These are phyloP conservation scores for Vigna trinervia DNA, from an alignment of 306 rosid genomes.

Conservation along the genomic window DNA sequence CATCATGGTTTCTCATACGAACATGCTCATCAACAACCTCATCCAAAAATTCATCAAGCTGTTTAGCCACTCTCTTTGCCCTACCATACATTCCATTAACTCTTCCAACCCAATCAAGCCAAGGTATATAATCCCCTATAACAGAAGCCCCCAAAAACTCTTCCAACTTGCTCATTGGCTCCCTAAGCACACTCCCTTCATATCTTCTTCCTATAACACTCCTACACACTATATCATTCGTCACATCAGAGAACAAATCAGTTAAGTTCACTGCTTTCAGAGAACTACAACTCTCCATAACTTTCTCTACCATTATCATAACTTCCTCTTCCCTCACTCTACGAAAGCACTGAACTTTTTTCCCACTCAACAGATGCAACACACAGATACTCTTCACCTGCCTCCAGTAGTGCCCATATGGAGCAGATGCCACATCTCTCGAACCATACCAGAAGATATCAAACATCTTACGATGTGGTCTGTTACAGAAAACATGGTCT, in stretches of 20 bases:
- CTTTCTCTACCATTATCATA: conserved; percentile 32
- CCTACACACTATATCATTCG: conserved; percentile 33
- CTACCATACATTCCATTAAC: conserved; percentile 23
- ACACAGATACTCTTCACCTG: conserved; percentile 39
- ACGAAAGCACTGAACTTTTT: conserved; percentile 33
- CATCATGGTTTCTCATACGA: not conserved
- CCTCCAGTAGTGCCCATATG: conserved; percentile 41
- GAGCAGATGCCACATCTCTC: conserved; percentile 17
- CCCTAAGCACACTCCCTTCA: not conserved
- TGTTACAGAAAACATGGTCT: conserved; percentile 10
- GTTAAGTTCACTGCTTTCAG: conserved; percentile 22
- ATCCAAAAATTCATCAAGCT: conserved; percentile 30
- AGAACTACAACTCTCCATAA: not conserved
- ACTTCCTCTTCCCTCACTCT: conserved; percentile 40
- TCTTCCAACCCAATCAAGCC: conserved; percentile 28
- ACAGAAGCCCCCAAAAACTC: conserved; percentile 25
- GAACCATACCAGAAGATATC: conserved; percentile 33
- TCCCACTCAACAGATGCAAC: conserved; percentile 35
- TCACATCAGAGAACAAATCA: not conserved
- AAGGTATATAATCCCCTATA: conserved; percentile 5
- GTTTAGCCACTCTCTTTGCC: conserved; percentile 7
- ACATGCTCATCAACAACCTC: conserved; percentile 20
- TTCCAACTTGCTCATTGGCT: not conserved
- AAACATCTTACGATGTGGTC: conserved; percentile 41
- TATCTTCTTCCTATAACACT: conserved; percentile 23